Conservation (phyloP, 2,329 filamentous ascomycete genomes). For the Alternaria sp. region DNA sequence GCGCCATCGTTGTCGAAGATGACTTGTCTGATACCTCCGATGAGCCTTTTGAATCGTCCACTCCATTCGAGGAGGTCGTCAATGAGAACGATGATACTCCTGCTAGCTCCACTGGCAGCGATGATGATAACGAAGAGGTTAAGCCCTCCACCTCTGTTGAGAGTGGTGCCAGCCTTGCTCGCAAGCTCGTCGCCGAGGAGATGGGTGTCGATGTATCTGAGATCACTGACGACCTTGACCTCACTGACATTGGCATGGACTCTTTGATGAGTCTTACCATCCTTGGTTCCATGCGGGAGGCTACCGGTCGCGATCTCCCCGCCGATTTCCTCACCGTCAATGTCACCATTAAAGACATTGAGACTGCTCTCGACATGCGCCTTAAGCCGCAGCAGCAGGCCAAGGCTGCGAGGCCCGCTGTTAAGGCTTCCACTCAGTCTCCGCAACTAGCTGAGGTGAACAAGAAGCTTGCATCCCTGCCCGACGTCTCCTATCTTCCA, state of each 20-base stretch:
- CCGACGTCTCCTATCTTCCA: constrained; percentile 56
- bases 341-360: constrained; percentile 70
- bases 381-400: constrained; percentile 53
- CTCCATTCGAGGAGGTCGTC: constrained; percentile 54
- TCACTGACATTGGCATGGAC: constrained; percentile 66
- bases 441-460: constrained; percentile 60
- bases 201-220: constrained; percentile 72
- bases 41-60: constrained; percentile 52
- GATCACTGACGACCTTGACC: constrained; percentile 65
- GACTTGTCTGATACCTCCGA: constrained; percentile 55
- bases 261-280: constrained; percentile 63
- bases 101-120: constrained; percentile 59
- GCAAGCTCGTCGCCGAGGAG: constrained; percentile 61
- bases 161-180: constrained; percentile 57
- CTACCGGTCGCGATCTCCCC: constrained; percentile 60
- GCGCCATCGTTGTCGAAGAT: constrained; percentile 49
- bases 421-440: constrained; percentile 33
- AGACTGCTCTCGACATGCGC: constrained; percentile 68
- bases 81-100: constrained; percentile 53
- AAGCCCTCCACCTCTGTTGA: constrained; percentile 48
- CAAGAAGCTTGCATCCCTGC: constrained; percentile 53
- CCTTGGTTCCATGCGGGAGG: constrained; percentile 60
- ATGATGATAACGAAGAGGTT: constrained; percentile 52
- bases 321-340: constrained; percentile 67
- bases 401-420: constrained; percentile 34